Evolutionary conservation across 2,329 filamentous ascomycete genomes (phyloP), one percentile per base, ranked within the genome.

Genomic region (Pestalotiopsis sp.): DNA sequence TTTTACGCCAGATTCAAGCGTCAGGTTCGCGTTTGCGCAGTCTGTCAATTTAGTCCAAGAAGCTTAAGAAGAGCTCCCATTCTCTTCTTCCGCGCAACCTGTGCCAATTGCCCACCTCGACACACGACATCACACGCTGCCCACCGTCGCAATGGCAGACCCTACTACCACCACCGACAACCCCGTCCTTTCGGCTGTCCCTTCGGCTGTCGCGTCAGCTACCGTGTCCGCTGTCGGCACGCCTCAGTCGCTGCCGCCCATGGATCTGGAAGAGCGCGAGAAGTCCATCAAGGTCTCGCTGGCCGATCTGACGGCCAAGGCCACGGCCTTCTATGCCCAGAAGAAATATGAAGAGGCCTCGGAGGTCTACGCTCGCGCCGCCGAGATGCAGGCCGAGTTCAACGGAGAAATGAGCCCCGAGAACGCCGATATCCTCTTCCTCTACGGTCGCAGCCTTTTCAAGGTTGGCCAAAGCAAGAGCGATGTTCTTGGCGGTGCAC

Each of bases 381-480:
- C 93, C 68, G 93, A 97, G 79, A 87, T 98, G 70, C 96, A 99
- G 82, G 93, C 93, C 68, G 90, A 93, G 79, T 85, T 98, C 79
- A 96, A 98, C 79, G 96, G 95, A 80, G 96, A 98, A 82, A 93
- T 97, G 87, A 90, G 90, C 17, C 90, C 93, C 3, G 91, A 94
- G 68, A 99, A 99, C 75, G 95, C 95, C 64, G 95, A 98, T 78
- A 89, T 99, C 61, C 89, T 98, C 23, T 99, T 97, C 80, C 89
- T 94, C 72, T 99, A 99, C 81, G 96, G 96, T 14, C 93, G 95
- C 78, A 94, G 94, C 68, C 84, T 99, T 23, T 98, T 97, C 86
- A 95, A 95, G 80, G 92, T 98, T 70, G 96, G 95, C 38, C 93
- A 98, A 79, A 91, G 90, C 79, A 97, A 97, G 81, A 98, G 94